Evolutionary conservation across 257 asterid genomes (phyloP).

Genomic region (Forsythia viridissima): DNA sequence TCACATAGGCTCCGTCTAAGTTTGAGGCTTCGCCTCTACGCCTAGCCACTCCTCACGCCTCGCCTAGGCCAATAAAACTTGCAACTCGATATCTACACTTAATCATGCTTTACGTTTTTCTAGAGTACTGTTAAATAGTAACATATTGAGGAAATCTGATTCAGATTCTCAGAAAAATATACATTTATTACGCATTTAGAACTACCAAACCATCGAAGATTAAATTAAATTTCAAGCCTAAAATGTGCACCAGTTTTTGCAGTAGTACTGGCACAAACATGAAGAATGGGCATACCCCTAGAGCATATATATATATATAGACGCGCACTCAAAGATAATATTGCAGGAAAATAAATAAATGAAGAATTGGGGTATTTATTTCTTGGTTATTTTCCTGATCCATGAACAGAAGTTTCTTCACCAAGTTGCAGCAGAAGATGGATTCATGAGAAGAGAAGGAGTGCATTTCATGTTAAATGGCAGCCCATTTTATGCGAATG

Average conservation of each 20-base stretch:
- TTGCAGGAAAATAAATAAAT: slow-evolving; percentile 16
- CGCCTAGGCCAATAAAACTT: too few relatives aligned
- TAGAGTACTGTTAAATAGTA: too few relatives aligned
- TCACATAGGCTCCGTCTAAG: too few relatives aligned
- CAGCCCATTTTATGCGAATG: slow-evolving; percentile 49
- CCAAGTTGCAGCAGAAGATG: slow-evolving; percentile 36
- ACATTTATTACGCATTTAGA: too few relatives aligned
- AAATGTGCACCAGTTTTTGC: not conserved
- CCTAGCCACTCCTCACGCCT: too few relatives aligned
- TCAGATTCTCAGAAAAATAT: too few relatives aligned
- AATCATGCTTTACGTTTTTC: too few relatives aligned
- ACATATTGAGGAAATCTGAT: too few relatives aligned
- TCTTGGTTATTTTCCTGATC: slow-evolving; percentile 29
- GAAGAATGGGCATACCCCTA: not conserved
- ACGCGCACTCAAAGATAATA: not conserved
- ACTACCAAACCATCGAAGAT: too few relatives aligned
- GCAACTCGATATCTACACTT: too few relatives aligned
- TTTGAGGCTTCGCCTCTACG: too few relatives aligned
- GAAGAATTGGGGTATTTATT: slow-evolving; percentile 16
- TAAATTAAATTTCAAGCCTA: not conserved
- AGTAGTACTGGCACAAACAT: not conserved
- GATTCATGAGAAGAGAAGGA: slow-evolving; percentile 40
- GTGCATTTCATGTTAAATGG: slow-evolving; percentile 48
- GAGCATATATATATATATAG: not conserved
- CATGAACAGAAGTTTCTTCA: slow-evolving; percentile 10